Evolutionary conservation across 345 rosid species (phyloP).

Genomic region (Sonneratia caseolaris): DNA sequence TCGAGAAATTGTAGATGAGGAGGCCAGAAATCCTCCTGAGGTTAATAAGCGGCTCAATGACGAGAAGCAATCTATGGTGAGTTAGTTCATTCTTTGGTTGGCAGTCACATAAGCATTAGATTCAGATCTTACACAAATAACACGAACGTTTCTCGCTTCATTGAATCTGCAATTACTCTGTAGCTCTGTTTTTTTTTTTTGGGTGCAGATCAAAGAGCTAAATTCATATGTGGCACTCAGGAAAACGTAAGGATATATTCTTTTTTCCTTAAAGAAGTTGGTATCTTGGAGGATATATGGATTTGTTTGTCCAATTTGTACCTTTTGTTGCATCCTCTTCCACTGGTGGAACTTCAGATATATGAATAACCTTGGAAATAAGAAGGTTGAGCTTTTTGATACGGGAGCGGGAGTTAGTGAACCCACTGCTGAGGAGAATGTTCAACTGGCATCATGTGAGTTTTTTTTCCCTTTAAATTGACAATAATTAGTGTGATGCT

Average conservation of each 20-base stretch:
- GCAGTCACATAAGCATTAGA: background rate
- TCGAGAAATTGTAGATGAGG: conserved; percentile 79
- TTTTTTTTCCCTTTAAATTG: background rate
- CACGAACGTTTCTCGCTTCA: background rate
- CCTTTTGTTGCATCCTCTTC: conserved; percentile 5
- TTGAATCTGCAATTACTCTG: background rate
- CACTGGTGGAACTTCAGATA: conserved; percentile 39
- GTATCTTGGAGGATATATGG: background rate
- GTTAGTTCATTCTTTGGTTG: conserved; percentile 14
- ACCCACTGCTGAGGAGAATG: conserved; percentile 74
- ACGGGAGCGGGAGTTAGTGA: conserved; percentile 92
- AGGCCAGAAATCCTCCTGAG: conserved; percentile 63
- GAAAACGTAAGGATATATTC: conserved; percentile 59
- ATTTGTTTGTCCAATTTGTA: background rate
- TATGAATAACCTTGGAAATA: conserved; percentile 79
- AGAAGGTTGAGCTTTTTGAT: conserved; percentile 84
- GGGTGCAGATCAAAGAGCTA: conserved; percentile 80
- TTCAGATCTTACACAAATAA: background rate
- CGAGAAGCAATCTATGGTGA: conserved; percentile 95
- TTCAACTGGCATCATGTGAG: conserved; percentile 81
- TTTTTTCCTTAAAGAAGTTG: background rate
- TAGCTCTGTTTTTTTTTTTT: background rate
- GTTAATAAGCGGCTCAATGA: conserved; percentile 82
- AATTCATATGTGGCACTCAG: conserved; percentile 86
- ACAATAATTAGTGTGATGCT: no score